These are phyloP conservation scores for Monosporascus sp. DNA, from an alignment of 2,329 filamentous ascomycete genomes.

Conservation along the genomic window DNA sequence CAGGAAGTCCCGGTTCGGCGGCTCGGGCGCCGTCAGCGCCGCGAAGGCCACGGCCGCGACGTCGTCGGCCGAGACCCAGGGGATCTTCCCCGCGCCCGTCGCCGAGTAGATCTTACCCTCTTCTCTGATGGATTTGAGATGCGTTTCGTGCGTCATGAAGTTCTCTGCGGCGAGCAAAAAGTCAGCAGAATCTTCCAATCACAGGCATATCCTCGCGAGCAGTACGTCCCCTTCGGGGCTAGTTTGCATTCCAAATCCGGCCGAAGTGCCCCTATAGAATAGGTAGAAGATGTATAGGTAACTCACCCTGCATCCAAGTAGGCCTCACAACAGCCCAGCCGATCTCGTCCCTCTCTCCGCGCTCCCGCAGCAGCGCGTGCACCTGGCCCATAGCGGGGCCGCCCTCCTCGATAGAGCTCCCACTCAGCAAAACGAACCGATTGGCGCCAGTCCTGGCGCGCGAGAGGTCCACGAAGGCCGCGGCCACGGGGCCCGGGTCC, in stretches of 20 bases:
- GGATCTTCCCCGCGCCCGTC: conserved; percentile 37
- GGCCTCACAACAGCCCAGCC: conserved; percentile 40
- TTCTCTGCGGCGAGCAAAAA: conserved; percentile 32
- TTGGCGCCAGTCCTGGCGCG: conserved; percentile 25
- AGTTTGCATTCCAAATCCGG: too few relatives aligned
- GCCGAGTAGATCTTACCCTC: conserved; percentile 39
- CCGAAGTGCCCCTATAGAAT: too few relatives aligned
- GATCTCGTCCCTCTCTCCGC: conserved; percentile 28
- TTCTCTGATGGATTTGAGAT: conserved; percentile 28
- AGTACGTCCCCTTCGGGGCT: too few relatives aligned
- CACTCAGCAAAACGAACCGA: conserved; percentile 41
- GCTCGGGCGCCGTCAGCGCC: conserved; percentile 31
- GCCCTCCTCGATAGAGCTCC: conserved; percentile 30
- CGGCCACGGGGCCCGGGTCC: conserved; percentile 29
- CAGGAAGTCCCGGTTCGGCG: conserved; percentile 36
- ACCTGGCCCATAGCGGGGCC: conserved; percentile 31
- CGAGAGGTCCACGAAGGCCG: conserved; percentile 37
- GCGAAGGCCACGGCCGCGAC: conserved; percentile 40
- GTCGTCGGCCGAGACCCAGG: conserved; percentile 41
- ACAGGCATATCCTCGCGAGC: too few relatives aligned
- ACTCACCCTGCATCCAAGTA: conserved; percentile 43
- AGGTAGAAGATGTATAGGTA: background rate
- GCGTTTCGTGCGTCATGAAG: conserved; percentile 28
- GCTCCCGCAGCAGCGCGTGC: conserved; percentile 32
- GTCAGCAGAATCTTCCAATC: background rate